These are phyloP conservation scores for Trametes maxima DNA, from an alignment of 768 basidiomycete genomes.

Conservation along the genomic window DNA sequence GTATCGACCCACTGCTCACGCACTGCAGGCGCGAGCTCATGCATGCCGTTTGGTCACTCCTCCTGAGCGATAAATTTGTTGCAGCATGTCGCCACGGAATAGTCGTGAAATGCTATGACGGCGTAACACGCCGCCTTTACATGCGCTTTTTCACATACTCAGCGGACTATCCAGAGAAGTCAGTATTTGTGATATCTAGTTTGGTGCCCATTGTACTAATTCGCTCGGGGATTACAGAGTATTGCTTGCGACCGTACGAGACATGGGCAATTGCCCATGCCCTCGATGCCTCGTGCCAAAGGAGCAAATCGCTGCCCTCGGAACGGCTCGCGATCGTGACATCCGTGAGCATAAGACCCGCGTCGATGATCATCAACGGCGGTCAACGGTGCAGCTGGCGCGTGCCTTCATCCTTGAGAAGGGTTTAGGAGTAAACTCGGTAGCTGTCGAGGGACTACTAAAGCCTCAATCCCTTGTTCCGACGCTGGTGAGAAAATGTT, in stretches of 20 bases:
- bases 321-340: slow-evolving; percentile 15
- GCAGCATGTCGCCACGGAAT: slow-evolving; percentile 29
- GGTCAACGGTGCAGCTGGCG: neutral
- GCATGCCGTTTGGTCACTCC: slow-evolving; percentile 24
- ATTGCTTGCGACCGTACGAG: slow-evolving; percentile 33
- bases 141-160: slow-evolving; percentile 31
- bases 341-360: slow-evolving; percentile 1
- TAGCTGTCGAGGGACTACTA: neutral
- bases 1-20: slow-evolving; percentile 7
- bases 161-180: slow-evolving; percentile 37
- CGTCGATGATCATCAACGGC: slow-evolving; percentile 1
- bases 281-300: slow-evolving; percentile 40
- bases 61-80: slow-evolving; percentile 26
- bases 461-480: no score
- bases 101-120: slow-evolving; percentile 26
- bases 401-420: slow-evolving; percentile 24
- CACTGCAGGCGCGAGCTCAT: slow-evolving; percentile 30
- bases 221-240: no score
- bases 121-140: slow-evolving; percentile 24
- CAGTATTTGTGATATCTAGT: neutral
- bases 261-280: slow-evolving; percentile 43
- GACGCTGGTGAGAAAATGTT: no score
- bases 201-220: neutral
- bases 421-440: slow-evolving; percentile 23
- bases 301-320: slow-evolving; percentile 33